Percentiles rank a stretch among this genome's conserved stretches.
Conservation (phyloP, 2,329 filamentous ascomycete species). For the Fusarium chaquense region DNA sequence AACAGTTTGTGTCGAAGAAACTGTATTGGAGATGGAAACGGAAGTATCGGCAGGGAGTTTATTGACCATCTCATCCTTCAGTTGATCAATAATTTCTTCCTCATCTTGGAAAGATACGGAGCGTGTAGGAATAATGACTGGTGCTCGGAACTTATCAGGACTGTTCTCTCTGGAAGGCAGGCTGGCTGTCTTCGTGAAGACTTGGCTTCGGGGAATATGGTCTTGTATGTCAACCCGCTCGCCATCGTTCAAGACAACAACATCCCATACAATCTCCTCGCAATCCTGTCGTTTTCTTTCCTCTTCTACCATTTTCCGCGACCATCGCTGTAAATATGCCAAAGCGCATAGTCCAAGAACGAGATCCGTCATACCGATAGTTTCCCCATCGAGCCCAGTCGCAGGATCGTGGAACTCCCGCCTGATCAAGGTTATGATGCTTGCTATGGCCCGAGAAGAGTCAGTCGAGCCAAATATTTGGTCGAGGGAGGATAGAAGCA, state of each 20-base stretch:
- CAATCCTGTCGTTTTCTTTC: constrained; percentile 60
- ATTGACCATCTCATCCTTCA: constrained; percentile 66
- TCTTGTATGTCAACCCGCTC: constrained; percentile 66
- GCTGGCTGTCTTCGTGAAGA: constrained; percentile 7
- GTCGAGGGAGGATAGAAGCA: constrained; percentile 70
- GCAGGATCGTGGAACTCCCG: constrained; percentile 74
- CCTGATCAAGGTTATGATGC: constrained; percentile 72
- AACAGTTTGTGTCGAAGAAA: constrained; percentile 71
- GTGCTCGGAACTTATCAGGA: background rate
- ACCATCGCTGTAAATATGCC: constrained; percentile 71
- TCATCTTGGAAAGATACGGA: constrained; percentile 48
- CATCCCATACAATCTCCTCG: constrained; percentile 74
- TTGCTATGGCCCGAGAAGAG: constrained; percentile 74
- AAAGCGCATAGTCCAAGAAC: constrained; percentile 70
- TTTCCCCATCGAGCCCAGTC: constrained; percentile 69
- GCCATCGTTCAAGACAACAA: constrained; percentile 71
- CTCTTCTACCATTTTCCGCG: constrained; percentile 63
- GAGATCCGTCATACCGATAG: constrained; percentile 71
- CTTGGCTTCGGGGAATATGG: constrained; percentile 5
- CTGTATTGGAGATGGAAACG: constrained; percentile 71
- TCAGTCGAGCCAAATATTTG: constrained; percentile 77
- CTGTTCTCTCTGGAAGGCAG: constrained; percentile 5
- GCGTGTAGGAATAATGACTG: background rate
- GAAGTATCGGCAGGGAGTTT: constrained; percentile 67
- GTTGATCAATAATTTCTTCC: constrained; percentile 58